phyloP scores from a whole-genome alignment of 2,329 filamentous ascomycete species.

The Juglanconis oblonga region DNA sequence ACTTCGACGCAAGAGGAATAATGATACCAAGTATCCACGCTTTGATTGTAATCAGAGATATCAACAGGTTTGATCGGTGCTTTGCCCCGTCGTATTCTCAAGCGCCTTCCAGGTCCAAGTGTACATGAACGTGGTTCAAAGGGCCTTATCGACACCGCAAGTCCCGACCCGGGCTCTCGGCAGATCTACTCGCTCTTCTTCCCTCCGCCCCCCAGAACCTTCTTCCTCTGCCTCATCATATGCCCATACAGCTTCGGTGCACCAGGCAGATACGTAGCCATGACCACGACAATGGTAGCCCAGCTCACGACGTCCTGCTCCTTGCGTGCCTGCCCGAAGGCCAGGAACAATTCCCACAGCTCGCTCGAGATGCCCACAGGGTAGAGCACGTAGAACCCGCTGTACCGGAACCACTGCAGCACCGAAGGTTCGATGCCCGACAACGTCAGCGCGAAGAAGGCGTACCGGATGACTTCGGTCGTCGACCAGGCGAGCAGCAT shows the following conservation, averaged over 20 bases:
- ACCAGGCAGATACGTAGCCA: constrained; percentile 40
- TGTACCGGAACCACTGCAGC: constrained; percentile 83
- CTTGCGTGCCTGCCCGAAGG: constrained; percentile 55
- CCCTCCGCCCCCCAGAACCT: constrained; percentile 63
- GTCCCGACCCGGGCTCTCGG: background rate
- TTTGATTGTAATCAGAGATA: background rate
- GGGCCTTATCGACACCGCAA: background rate
- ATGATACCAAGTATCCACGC: background rate
- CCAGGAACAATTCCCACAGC: constrained; percentile 72
- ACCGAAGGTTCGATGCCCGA: constrained; percentile 57
- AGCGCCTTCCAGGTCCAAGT: background rate
- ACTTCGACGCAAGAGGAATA: background rate
- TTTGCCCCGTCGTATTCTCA: background rate
- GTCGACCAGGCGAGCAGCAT: constrained; percentile 87
- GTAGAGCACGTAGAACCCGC: constrained; percentile 90
- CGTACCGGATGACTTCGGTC: constrained; percentile 91
- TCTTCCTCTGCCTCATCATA: constrained; percentile 88
- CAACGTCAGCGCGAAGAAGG: constrained; percentile 79
- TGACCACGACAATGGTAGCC: constrained; percentile 19
- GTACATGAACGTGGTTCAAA: background rate
- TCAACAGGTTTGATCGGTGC: background rate
- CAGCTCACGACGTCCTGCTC: constrained; percentile 20
- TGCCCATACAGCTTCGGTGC: constrained; percentile 85
- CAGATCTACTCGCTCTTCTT: constrained; percentile 41
- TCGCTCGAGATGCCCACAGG: constrained; percentile 89